Evolutionary conservation across 768 basidiomycete species (phyloP), one percentile per base, ranked within the genome.

Genomic region (Thelephora ganbajun): DNA sequence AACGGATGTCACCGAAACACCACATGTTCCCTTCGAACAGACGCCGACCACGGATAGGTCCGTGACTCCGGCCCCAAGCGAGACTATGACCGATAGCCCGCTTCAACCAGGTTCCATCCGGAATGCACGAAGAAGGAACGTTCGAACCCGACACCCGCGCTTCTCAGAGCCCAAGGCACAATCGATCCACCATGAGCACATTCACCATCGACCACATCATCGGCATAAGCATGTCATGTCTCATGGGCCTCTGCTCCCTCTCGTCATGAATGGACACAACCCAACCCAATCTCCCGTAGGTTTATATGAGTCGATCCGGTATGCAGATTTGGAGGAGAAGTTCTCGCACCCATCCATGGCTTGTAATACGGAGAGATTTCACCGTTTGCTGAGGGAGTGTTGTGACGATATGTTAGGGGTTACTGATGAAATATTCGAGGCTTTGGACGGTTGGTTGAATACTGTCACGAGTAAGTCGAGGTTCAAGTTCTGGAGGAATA

Each of bases 291-390:
- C 69, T 23, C 72, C 72, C 0, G 84, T 86, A 0, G 84, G 81
- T 1, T 76, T 83, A 12, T 86, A 86, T 50, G 83, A 86, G 63
- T 74, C 74, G 2, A 77, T 83, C 54, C 63, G 74, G 23, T 86
- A 84, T 57, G 64, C 84, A 48, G 74, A 84, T 51, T 64, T 86
- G 2, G 83, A 86, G 56, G 70, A 73, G 22, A 72, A 62, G 26
- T 9, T 4, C 26, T 30, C 26, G 9, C 61, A 72, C 35, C 59
- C 79, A 33, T 59, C 63, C 30, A 76, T 80, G 50, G 76, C 75
- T 1, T 58, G 70, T 48, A 63, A 65, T 2, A 71, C 71, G 4
- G 63, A 63, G 36, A 61, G 62, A 47, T 68, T 70, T 20, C 68
- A 67, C 5, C 59, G 59, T 23, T 61, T 81, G 18, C 53, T 86